Conservation (phyloP, 306 rosid genomes). For the Heteromeles arbutifolia region DNA sequence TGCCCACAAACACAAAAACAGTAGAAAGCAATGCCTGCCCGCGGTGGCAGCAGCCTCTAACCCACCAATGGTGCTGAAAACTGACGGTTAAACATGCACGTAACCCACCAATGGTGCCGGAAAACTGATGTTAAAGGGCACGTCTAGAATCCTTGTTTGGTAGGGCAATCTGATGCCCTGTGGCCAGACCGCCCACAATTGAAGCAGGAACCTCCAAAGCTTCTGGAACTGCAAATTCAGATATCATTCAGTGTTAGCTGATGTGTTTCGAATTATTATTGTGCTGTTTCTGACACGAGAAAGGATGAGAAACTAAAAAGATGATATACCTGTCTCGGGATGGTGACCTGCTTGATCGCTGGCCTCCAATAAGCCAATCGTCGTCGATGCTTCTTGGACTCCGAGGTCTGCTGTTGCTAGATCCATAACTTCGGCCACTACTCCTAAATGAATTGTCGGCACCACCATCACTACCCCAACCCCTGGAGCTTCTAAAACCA, state of each 20-base stretch:
- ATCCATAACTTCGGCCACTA: conserved; percentile 37
- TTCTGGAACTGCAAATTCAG: conserved; percentile 42
- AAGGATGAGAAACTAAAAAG: background rate
- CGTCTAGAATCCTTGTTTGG: conserved; percentile 39
- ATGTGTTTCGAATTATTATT: background rate
- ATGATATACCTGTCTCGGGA: conserved; percentile 58
- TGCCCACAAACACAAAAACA: conserved; percentile 10
- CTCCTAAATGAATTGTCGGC: conserved; percentile 17
- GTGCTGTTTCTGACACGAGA: background rate
- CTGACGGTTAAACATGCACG: conserved; percentile 9
- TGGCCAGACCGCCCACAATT: conserved; percentile 87
- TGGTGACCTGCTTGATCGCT: conserved; percentile 65
- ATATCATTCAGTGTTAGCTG: conserved; percentile 10
- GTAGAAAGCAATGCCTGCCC: background rate
- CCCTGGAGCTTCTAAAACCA: conserved; percentile 52
- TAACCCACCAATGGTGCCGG: conserved; percentile 10
- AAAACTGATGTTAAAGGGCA: conserved; percentile 11
- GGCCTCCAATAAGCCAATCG: conserved; percentile 85
- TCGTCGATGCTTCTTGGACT: conserved; percentile 46
- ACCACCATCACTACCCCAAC: conserved; percentile 33
- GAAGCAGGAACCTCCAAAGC: conserved; percentile 86
- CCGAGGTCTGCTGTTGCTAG: conserved; percentile 54
- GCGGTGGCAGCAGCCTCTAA: conserved; percentile 21
- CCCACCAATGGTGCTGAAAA: conserved; percentile 18
- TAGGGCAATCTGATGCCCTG: conserved; percentile 87